Evolutionary conservation across 1,284 basidiomycete species (phyloP).

Genomic region (Ganoderma resinaceum): DNA sequence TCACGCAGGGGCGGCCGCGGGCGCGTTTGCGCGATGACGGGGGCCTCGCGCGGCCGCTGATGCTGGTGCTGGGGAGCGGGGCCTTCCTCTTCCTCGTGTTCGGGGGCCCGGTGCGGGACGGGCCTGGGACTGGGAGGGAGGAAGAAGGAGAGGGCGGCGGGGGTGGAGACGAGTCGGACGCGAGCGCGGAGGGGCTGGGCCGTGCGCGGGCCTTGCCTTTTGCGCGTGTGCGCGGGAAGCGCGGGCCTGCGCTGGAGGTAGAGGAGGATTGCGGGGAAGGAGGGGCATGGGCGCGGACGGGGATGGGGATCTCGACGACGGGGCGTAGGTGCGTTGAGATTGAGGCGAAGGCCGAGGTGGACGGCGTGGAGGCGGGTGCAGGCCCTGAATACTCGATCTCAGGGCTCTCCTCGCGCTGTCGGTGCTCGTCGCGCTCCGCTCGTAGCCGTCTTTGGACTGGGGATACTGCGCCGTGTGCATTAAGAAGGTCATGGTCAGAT

Average conservation of each 20-base stretch:
- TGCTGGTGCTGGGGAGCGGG: neutral
- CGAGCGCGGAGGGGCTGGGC: neutral
- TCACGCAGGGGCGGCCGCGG: too few species aligned
- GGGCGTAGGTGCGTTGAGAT: neutral
- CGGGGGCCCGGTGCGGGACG: neutral
- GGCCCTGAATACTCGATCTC: slow-evolving; percentile 19
- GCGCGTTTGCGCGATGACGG: slow-evolving; percentile 2
- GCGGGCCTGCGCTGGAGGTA: neutral
- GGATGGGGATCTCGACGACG: slow-evolving; percentile 17
- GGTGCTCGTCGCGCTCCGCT: slow-evolving; percentile 3
- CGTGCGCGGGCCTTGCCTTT: neutral
- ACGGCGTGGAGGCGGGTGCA: neutral
- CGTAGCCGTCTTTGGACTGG: slow-evolving; percentile 17
- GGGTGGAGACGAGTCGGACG: too few species aligned
- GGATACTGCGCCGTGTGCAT: slow-evolving; percentile 17
- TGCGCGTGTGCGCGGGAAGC: neutral
- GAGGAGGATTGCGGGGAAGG: slow-evolving; percentile 1
- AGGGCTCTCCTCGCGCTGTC: slow-evolving; percentile 15
- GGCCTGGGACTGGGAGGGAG: neutral
- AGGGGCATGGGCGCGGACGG: neutral
- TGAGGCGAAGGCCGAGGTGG: neutral
- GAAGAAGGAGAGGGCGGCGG: too few species aligned
- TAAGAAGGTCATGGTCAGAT: neutral
- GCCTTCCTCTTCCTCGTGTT: neutral
- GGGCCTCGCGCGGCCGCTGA: neutral